Base-by-base conservation (phyloP, 2,329 filamentous ascomycete species). In the Stemphylium vesicarium region DNA sequence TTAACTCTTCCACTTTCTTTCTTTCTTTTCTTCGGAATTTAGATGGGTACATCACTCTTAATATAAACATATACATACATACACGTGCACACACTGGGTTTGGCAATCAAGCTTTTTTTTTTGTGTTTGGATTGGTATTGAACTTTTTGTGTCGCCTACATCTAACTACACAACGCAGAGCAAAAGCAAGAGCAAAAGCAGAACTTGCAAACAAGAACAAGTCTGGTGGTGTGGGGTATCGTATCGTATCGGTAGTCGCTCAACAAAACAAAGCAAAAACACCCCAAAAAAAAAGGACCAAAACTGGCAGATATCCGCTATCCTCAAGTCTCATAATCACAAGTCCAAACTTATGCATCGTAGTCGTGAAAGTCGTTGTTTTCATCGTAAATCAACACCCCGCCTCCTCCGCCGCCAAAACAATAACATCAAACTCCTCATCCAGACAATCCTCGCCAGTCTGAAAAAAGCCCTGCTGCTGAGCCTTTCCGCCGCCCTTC, bases 391-490 rank as follows among this genome's bases (percentile, higher is more conserved):
- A n/a, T n/a, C 47, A 26, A 13, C 18, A 50, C 2, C 11, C 15
- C 18, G 37, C 54, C 16, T 44, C 33, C 26, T 58, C 38, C 18
- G 57, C 43, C 12, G 62, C 54, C 42, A 73, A 38, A 18, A 74
- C 59, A 15, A 74, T 68, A 1, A 75, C 68, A 24, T 75, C 72
- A 31, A 74, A 73, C 47, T 74, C 72, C 18, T 73, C 69, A 24
- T 75, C 72, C 0, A 75, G 53, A 15, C 68, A 69, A 49, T 65
- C 71, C 11, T 67, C 64, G 26, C 60, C n/a, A n/a, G n/a, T 65
- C 35, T 56, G 59, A 29, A 39, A 57, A 7, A 15, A 16, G 4
- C 18, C 37, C 12, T n/a, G 6, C 38, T 29, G 63, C n/a, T n/a
- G n/a, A n/a, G n/a, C n/a, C n/a, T n/a, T n/a, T n/a, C n/a, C n/a